These are phyloP conservation scores for Chloranthus sessilifolius DNA, from an alignment of 164 flowering plant genomes.

Conservation along the genomic window DNA sequence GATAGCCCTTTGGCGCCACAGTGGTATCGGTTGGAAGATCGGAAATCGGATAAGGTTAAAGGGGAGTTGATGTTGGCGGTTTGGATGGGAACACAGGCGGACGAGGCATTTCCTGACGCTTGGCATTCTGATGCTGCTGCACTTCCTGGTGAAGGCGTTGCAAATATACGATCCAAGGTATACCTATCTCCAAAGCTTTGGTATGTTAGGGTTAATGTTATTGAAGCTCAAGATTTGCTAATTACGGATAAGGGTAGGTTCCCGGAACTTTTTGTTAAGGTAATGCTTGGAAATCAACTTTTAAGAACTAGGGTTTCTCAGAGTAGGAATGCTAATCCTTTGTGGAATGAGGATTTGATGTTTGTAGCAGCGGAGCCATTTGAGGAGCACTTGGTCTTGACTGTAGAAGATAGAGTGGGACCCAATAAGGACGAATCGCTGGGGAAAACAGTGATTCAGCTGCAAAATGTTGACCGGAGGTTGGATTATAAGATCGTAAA, in stretches of 20 bases:
- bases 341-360: slow-evolving; percentile 51
- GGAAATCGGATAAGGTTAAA: slow-evolving; percentile 21
- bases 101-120: slow-evolving; percentile 30
- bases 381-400: slow-evolving; percentile 37
- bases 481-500: slow-evolving; percentile 18
- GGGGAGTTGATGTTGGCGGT: slow-evolving; percentile 50
- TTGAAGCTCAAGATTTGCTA: slow-evolving; percentile 42
- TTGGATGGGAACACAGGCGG: slow-evolving; percentile 63
- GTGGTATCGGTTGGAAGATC: slow-evolving; percentile 41
- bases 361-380: slow-evolving; percentile 53
- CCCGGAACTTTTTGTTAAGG: slow-evolving; percentile 31
- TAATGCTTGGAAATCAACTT: slow-evolving; percentile 21
- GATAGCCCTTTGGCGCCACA: slow-evolving; percentile 52
- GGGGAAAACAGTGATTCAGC: slow-evolving; percentile 27
- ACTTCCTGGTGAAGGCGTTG: slow-evolving; percentile 18
- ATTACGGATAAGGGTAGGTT: slow-evolving; percentile 14
- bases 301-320: slow-evolving; percentile 23
- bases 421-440: slow-evolving; percentile 23
- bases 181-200: slow-evolving; percentile 49
- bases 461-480: slow-evolving; percentile 26
- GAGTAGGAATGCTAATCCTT: slow-evolving; percentile 21
- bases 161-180: slow-evolving; percentile 34
- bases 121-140: slow-evolving; percentile 22
- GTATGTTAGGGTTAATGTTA: slow-evolving; percentile 45
- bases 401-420: slow-evolving; percentile 30